Conservation (phyloP, 495 filamentous ascomycete genomes). For the Xylaria curta region DNA sequence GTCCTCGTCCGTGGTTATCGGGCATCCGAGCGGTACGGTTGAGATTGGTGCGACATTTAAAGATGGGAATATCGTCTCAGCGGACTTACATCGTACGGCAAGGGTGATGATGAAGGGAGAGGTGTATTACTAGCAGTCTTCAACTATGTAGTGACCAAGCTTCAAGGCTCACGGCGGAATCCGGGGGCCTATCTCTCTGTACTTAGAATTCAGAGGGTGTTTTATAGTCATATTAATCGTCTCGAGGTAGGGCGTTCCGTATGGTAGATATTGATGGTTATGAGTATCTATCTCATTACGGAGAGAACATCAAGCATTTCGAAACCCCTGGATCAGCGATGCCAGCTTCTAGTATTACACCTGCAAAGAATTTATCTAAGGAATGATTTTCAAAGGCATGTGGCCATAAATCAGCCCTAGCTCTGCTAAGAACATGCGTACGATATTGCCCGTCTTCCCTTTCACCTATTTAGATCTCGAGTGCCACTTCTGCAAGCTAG, state of each 20-base stretch:
- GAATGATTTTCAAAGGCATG: too few relatives aligned
- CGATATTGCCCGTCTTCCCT: too few relatives aligned
- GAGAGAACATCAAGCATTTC: too few relatives aligned
- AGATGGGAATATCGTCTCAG: constrained; percentile 49
- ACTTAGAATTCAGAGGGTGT: background rate
- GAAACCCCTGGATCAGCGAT: too few relatives aligned
- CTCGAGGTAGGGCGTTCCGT: background rate
- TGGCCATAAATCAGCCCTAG: too few relatives aligned
- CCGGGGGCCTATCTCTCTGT: background rate
- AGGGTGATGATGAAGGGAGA: constrained; percentile 62
- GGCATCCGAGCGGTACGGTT: constrained; percentile 67
- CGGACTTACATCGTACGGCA: constrained; percentile 61
- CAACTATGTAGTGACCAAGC: too few relatives aligned
- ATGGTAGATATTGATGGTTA: background rate
- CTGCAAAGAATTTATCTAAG: too few relatives aligned
- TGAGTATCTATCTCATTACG: too few relatives aligned
- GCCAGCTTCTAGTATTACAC: too few relatives aligned
- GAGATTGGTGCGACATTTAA: constrained; percentile 58
- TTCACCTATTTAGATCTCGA: too few relatives aligned
- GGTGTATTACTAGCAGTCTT: constrained; percentile 53
- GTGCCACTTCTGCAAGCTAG: too few relatives aligned
- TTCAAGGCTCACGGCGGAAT: background rate
- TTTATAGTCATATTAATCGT: background rate
- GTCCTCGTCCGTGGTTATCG: constrained; percentile 52
- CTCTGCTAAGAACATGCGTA: too few relatives aligned